Base-by-base conservation (phyloP, 192 early-diverging fungal species). In the Bifiguratus adelaidae region DNA sequence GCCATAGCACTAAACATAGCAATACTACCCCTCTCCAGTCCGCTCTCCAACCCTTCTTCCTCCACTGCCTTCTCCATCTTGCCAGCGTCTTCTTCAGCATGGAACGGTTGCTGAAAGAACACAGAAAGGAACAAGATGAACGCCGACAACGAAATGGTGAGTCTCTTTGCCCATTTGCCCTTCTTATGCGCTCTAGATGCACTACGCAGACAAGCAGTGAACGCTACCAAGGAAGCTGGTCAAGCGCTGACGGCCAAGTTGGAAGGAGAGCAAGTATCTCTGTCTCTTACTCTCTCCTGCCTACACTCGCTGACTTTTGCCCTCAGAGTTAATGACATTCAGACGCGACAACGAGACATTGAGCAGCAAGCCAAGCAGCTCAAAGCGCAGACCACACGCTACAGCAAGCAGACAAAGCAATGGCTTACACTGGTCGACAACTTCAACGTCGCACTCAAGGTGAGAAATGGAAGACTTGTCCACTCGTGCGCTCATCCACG, bases 381-480 rank as follows among this genome's bases (percentile, higher is more conserved):
- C 2, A 65, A 67, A 12, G 34, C 56, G 3, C 71, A 75, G 25
- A 69, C 74, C 2, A 21, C 58, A 1, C 53, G 65, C 25, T 77
- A 77, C 41, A 55, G 64, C 9, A 72, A 71, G 33, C 80, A 85
- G 50, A 82, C 86, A 7, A 61, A 78, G 23, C 80, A 89, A 58
- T 95, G 91, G 91, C 60, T 88, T 0, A 61, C 65, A 29, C 59
- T 89, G 30, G 75, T 91, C 0, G 77, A 80, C 26, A 68, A 80
- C 47, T 86, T 91, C 50, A 87, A 81, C 52, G 64, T 60, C 0
- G 69, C 88, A 16, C 61, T 91, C 5, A 94, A 94, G 68, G 89
- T 85, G 44, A n/a, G 44, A 46, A 26, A n/a, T n/a, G n/a, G n/a
- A n/a, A n/a, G n/a, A n/a, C 13, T 47, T 20, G 11, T 27, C 9